These are phyloP conservation scores for Butyriboletus loyo DNA, from an alignment of 768 basidiomycete species.

Conservation along the genomic window DNA sequence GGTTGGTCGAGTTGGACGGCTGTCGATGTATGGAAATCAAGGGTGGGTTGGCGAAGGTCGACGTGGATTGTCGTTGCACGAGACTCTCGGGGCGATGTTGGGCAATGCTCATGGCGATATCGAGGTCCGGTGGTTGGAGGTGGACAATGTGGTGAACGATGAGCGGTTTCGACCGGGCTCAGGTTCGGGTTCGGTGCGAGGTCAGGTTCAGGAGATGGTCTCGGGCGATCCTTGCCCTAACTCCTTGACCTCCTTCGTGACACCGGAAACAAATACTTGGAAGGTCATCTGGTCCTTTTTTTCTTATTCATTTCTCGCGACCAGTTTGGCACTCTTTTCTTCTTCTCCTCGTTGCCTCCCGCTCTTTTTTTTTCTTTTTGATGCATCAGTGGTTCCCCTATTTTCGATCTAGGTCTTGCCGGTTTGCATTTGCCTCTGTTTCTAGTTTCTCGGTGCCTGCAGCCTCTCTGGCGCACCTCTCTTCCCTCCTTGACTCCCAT, in stretches of 20 bases:
- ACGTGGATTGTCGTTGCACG: too few species aligned
- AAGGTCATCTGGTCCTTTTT: constrained; percentile 4
- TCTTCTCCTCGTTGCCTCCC: rapidly evolving
- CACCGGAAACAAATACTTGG: background rate
- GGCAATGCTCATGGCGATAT: background rate
- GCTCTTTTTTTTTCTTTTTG: background rate
- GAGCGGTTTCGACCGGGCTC: background rate
- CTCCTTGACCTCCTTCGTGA: background rate
- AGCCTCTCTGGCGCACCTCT: background rate
- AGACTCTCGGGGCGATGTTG: background rate
- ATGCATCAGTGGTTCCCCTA: background rate
- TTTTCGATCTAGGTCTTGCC: too few species aligned
- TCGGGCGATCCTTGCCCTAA: background rate
- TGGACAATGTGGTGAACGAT: background rate
- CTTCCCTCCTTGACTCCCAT: too few species aligned
- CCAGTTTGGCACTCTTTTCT: background rate
- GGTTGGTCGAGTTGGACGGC: background rate
- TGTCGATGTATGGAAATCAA: background rate
- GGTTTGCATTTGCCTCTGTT: too few species aligned
- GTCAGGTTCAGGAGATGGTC: background rate
- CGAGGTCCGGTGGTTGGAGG: background rate
- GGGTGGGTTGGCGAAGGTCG: background rate
- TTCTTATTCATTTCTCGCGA: background rate
- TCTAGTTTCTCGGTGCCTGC: constrained; percentile 1
- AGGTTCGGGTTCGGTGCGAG: background rate